Conservation (phyloP, 768 basidiomycete genomes). For the Mycena albidolilacea region DNA sequence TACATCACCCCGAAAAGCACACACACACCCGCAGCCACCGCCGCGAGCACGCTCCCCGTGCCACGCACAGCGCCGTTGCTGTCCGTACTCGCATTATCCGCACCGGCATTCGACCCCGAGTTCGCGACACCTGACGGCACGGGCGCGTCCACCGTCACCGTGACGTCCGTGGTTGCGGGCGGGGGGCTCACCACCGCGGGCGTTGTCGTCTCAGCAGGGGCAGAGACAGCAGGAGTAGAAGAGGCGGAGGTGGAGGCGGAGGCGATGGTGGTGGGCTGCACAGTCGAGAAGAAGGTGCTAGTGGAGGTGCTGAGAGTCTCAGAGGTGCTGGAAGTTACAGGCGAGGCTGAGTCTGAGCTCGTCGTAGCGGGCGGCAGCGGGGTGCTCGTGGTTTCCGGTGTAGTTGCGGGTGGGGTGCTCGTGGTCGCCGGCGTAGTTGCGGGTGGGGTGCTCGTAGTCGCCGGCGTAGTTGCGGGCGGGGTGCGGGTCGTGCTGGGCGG, state of each 20-base stretch:
- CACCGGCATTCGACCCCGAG: background rate
- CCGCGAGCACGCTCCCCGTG: background rate
- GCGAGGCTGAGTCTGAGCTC: background rate
- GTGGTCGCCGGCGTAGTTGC: too few species aligned
- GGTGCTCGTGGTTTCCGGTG: background rate
- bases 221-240: background rate
- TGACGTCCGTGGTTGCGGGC: background rate
- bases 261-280: background rate
- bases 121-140: background rate
- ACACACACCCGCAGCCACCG: background rate
- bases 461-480: too few species aligned
- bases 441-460: too few species aligned
- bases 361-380: background rate
- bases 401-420: background rate
- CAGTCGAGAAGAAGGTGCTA: background rate
- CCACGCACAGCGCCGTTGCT: background rate
- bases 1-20: background rate
- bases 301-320: background rate
- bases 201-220: background rate
- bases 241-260: background rate
- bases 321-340: background rate
- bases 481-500: too few species aligned
- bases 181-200: background rate
- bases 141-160: background rate
- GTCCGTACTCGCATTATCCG: background rate